Conservation (phyloP, 2,329 filamentous ascomycete genomes). For the Fusarium sp. region DNA sequence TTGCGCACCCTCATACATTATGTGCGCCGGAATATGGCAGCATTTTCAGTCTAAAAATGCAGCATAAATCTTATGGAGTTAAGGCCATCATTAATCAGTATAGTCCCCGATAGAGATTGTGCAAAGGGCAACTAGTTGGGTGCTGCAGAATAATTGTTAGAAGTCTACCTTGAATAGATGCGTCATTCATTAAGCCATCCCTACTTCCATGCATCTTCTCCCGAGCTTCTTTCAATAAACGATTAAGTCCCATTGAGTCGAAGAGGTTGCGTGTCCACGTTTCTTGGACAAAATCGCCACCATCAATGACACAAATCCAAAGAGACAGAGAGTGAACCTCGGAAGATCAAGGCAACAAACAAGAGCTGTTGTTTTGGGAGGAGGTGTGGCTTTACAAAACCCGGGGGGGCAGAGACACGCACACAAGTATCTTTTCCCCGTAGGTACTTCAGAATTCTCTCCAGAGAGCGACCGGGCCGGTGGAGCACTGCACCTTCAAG, state of each 20-base stretch:
- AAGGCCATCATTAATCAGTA: slow-evolving; percentile 2
- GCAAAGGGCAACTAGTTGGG: background rate
- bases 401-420: slow-evolving; percentile 41
- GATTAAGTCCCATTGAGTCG: slow-evolving; percentile 6
- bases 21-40: slow-evolving; percentile 12
- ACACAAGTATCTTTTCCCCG: slow-evolving; percentile 49
- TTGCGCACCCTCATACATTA: slow-evolving; percentile 23
- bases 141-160: slow-evolving; percentile 6
- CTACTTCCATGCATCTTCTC: slow-evolving; percentile 32
- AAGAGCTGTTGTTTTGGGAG: background rate
- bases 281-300: slow-evolving; percentile 29
- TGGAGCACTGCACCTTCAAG: slow-evolving; percentile 39
- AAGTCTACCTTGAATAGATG: slow-evolving; percentile 16
- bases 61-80: slow-evolving; percentile 17
- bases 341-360: slow-evolving; percentile 13
- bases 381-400: slow-evolving; percentile 46
- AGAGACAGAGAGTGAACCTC: slow-evolving; percentile 3
- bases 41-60: slow-evolving; percentile 8
- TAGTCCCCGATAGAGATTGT: background rate
- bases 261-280: slow-evolving; percentile 30
- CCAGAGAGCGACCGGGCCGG: slow-evolving; percentile 43
- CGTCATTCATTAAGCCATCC: slow-evolving; percentile 34
- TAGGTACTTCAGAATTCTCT: slow-evolving; percentile 45
- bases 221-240: slow-evolving; percentile 27
- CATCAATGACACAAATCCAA: slow-evolving; percentile 20